Conservation (phyloP, 306 rosid species). For the Senna tora region DNA sequence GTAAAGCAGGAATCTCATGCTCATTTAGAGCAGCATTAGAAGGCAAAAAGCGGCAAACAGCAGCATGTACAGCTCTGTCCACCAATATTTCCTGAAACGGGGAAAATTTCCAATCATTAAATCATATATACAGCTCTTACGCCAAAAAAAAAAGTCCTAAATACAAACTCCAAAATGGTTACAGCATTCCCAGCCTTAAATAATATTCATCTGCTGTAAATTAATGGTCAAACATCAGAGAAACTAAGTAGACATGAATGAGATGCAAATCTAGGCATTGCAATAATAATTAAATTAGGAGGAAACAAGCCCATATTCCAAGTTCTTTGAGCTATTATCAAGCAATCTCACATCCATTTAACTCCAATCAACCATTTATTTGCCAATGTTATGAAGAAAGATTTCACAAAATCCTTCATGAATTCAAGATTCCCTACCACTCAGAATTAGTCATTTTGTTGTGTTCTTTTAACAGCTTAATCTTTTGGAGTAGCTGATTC, state of each 20-base stretch:
- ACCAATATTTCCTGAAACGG: conserved; percentile 86
- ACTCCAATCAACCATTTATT: conserved; percentile 27
- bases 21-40: conserved; percentile 43
- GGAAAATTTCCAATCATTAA: conserved; percentile 23
- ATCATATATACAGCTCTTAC: conserved; percentile 10
- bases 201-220: not conserved
- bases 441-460: not conserved
- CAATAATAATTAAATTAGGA: conserved; percentile 8
- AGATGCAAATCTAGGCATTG: conserved; percentile 12
- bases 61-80: conserved; percentile 91
- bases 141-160: conserved; percentile 1
- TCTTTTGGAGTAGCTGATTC: no score
- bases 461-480: not conserved
- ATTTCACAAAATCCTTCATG: conserved; percentile 32
- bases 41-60: conserved; percentile 76
- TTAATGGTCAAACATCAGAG: conserved; percentile 1
- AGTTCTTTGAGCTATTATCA: conserved; percentile 20
- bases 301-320: conserved; percentile 30
- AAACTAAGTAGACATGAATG: conserved; percentile 4
- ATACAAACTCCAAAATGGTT: conserved; percentile 25
- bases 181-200: conserved; percentile 10
- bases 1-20: conserved; percentile 64
- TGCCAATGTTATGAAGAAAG: conserved; percentile 23
- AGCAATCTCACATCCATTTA: conserved; percentile 25
- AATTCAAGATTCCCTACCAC: not conserved